Evolutionary conservation across 768 basidiomycete species (phyloP), one percentile per base, ranked within the genome.

Genomic region (Chalciporus chontae): DNA sequence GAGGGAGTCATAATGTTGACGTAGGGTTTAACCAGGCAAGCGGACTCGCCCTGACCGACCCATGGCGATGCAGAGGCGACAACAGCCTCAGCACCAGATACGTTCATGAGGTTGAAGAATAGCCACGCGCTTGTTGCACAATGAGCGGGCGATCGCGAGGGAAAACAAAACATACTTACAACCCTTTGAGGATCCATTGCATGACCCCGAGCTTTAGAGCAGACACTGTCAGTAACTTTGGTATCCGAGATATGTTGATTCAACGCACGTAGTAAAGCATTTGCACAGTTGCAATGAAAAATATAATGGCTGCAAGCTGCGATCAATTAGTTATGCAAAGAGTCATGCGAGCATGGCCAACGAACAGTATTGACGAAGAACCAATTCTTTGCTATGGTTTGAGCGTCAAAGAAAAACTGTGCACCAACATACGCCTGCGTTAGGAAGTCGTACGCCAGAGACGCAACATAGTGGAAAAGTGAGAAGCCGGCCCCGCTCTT

Each of bases 71-170:
- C 85, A 43, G 93, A 84, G 24, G 93, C 92, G 38, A 95, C 90
- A 50, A 95, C 87, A 31, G 93, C 92, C 64, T 95, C 93, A 4
- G 91, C 93, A 51, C 94, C 93, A n/a, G 93, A 94, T 29, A 95
- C 80, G 55, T 88, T 84, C 82, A 95, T 79, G 45, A 89, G 70
- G 68, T 91, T 93, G 74, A 90, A 92, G 78, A 95, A 94, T 72
- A 94, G 79, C 90, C 89, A 92, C 3, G 92, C 93, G 62, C 85
- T 87, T 48, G 40, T 47, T 26, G 31, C 44, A 39, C 51, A 29
- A 50, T 52, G 14, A 21, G 21, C 47, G 32, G 40, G 10, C 29
- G 34, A 19, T 14, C 24, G 21, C 8, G 5, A 40, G 44, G 14
- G 8, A 8, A 40, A 51, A 45, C 19, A 36, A 40, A 45, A 32